Percentiles rank a stretch among this genome's conserved stretches.
These are phyloP conservation scores for Phanerodontia chrysosporium DNA, from an alignment of 768 basidiomycete species.

Conservation along the genomic window DNA sequence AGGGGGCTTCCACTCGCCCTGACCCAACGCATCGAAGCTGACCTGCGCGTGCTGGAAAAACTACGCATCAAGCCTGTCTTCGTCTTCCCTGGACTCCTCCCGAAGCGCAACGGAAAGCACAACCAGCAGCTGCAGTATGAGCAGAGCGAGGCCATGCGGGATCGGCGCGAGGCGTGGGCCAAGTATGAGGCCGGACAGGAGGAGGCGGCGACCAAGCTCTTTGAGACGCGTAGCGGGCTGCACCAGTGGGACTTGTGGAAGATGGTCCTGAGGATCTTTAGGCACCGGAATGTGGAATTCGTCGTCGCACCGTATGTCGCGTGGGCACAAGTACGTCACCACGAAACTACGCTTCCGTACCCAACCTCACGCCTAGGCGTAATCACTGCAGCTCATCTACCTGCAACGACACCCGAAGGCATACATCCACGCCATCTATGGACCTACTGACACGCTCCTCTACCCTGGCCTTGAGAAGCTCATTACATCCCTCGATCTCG, in stretches of 20 bases:
- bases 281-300: slow-evolving; percentile 93
- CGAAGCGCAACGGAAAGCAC: slow-evolving; percentile 66
- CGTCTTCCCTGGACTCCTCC: slow-evolving; percentile 87
- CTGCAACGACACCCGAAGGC: slow-evolving; percentile 89
- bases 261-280: slow-evolving; percentile 86
- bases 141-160: slow-evolving; percentile 62
- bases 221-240: slow-evolving; percentile 69
- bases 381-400: slow-evolving; percentile 72
- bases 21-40: slow-evolving; percentile 82
- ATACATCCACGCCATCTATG: slow-evolving; percentile 93
- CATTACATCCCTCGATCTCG: slow-evolving; percentile 83
- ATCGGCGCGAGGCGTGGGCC: slow-evolving; percentile 83
- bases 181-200: slow-evolving; percentile 92
- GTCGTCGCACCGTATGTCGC: slow-evolving; percentile 93
- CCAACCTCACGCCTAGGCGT: neutral
- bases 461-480: slow-evolving; percentile 87
- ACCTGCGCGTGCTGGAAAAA: slow-evolving; percentile 87
- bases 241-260: slow-evolving; percentile 92
- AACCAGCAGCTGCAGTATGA: slow-evolving; percentile 48
- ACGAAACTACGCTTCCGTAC: neutral
- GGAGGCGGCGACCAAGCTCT: slow-evolving; percentile 80
- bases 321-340: slow-evolving; percentile 82
- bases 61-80: slow-evolving; percentile 97
- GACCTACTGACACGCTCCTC: slow-evolving; percentile 83
- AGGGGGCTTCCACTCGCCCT: slow-evolving; percentile 88